Percentiles rank a stretch among this genome's conserved stretches.
These are phyloP conservation scores for Botryotinia convoluta DNA, from an alignment of 2,329 filamentous ascomycete species.

Conservation along the genomic window DNA sequence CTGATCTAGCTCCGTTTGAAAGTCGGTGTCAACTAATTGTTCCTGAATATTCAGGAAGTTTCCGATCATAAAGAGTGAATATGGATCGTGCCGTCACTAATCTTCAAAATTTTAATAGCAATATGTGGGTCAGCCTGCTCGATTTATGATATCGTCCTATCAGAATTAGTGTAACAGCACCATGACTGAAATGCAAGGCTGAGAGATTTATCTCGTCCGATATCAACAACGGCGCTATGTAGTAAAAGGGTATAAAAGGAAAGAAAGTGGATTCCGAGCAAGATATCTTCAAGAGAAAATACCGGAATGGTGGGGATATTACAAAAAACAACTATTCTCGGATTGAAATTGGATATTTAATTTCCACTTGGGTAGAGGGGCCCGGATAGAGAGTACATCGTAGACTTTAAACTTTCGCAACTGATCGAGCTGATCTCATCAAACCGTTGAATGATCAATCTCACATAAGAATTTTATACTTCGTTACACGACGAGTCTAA, in stretches of 20 bases:
- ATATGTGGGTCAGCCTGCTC: conserved; percentile 11
- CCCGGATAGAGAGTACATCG: background rate
- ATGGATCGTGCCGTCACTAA: conserved; percentile 2
- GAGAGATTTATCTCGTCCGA: conserved; percentile 6
- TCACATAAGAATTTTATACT: conserved; percentile 6
- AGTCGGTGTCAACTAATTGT: conserved; percentile 10
- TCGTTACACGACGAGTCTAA: background rate
- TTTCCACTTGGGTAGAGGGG: background rate
- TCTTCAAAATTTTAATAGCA: background rate
- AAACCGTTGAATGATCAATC: background rate
- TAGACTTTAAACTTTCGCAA: background rate
- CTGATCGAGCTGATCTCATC: background rate
- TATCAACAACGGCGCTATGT: conserved; percentile 4
- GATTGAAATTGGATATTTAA: background rate
- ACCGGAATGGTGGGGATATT: background rate
- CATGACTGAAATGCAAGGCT: conserved; percentile 20
- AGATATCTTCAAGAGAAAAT: conserved; percentile 3
- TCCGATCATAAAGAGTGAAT: background rate
- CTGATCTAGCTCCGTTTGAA: conserved; percentile 17
- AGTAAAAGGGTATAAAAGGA: conserved; percentile 1
- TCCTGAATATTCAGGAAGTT: conserved; percentile 8
- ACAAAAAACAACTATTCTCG: background rate
- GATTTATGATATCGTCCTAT: conserved; percentile 7
- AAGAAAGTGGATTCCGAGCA: background rate
- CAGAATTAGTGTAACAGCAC: background rate